Evolutionary conservation across 345 rosid genomes (phyloP).

Genomic region (Raphanus sativus): DNA sequence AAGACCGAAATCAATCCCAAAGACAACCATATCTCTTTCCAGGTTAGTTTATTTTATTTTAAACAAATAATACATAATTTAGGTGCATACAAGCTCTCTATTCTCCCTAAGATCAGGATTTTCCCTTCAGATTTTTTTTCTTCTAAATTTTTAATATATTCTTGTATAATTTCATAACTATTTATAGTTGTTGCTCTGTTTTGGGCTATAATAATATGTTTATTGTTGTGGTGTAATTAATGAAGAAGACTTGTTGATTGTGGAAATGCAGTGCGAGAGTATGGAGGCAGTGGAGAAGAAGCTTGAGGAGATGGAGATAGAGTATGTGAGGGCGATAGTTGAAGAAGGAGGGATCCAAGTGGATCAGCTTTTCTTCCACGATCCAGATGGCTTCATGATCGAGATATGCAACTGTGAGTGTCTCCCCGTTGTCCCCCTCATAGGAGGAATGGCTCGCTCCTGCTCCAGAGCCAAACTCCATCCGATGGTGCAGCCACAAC

Average conservation of each 20-base stretch:
- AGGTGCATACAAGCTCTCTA: neutral
- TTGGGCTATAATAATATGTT: neutral
- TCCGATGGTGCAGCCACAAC: slow-evolving; percentile 25
- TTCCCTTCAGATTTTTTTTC: too few relatives aligned
- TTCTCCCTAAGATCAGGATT: neutral
- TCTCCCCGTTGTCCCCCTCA: slow-evolving; percentile 65
- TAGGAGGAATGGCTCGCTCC: slow-evolving; percentile 36
- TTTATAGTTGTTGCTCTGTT: slow-evolving; percentile 22
- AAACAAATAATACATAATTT: neutral
- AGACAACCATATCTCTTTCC: slow-evolving; percentile 77
- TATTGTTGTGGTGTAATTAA: neutral
- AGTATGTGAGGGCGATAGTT: slow-evolving; percentile 48
- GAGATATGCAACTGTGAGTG: slow-evolving; percentile 78
- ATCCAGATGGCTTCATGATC: slow-evolving; percentile 83
- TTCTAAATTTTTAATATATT: neutral
- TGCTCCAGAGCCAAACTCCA: slow-evolving; percentile 46
- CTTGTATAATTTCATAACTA: neutral
- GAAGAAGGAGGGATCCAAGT: slow-evolving; percentile 75
- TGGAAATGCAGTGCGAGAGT: slow-evolving; percentile 57
- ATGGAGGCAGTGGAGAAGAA: slow-evolving; percentile 65
- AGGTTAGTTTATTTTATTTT: slow-evolving; percentile 33
- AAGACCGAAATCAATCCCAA: slow-evolving; percentile 55
- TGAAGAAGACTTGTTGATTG: neutral
- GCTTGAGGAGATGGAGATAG: slow-evolving; percentile 59
- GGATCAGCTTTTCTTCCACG: slow-evolving; percentile 78